phyloP scores from a whole-genome alignment of 768 basidiomycete species.

The Boletus rubropictus region DNA sequence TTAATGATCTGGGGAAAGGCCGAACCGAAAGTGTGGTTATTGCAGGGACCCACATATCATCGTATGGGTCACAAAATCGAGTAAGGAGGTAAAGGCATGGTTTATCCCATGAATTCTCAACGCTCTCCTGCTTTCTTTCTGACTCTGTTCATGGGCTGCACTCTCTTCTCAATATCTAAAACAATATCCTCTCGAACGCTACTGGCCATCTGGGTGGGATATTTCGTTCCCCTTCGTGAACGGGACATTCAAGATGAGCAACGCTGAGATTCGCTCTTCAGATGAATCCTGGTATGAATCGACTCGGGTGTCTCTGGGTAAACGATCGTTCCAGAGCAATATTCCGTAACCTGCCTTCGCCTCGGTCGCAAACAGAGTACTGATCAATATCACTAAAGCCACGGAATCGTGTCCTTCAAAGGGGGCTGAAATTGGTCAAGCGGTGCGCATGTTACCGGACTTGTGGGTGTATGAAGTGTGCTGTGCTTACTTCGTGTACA shows the following conservation, averaged over 20 bases:
- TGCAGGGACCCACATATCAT: neutral
- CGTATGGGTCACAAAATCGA: conserved; percentile 5
- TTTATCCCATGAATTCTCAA: neutral
- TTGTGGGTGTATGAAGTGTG: neutral
- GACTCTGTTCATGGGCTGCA: conserved; percentile 1
- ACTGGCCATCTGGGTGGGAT: neutral
- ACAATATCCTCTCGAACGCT: neutral
- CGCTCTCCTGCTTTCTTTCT: neutral
- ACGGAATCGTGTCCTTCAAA: conserved; percentile 6
- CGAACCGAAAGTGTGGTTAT: neutral
- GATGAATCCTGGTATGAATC: conserved; percentile 17
- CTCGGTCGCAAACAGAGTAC: neutral
- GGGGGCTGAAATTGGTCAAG: conserved; percentile 16
- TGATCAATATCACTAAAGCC: conserved; percentile 6
- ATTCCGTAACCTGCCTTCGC: conserved; percentile 10
- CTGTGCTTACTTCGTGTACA: conserved; percentile 1
- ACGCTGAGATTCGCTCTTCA: conserved; percentile 9
- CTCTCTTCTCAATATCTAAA: conserved; percentile 6
- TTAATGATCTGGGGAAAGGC: neutral
- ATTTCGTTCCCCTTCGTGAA: conserved; percentile 9
- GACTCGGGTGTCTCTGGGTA: conserved; percentile 5
- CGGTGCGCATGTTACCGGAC: neutral
- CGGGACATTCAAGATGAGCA: conserved; percentile 5
- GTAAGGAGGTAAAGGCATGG: neutral
- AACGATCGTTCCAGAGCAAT: conserved; percentile 4